phyloP scores from a whole-genome alignment of 1,284 basidiomycete genomes.

The Fomitopsis palustris region DNA sequence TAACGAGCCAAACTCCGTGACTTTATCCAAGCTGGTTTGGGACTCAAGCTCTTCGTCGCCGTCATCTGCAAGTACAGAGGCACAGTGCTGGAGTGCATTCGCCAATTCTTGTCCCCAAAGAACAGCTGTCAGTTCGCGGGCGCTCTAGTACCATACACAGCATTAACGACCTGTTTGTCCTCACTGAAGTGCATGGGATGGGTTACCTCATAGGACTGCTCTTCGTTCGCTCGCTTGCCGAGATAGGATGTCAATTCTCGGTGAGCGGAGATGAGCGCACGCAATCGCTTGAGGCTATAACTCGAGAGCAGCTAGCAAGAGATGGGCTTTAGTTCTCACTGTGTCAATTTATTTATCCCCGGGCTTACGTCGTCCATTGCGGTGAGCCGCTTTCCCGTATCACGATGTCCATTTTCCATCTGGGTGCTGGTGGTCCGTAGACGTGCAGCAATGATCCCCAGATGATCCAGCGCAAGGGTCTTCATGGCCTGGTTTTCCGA shows the following conservation, averaged over 20 bases:
- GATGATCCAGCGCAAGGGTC: slow-evolving; percentile 86
- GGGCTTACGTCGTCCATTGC: slow-evolving; percentile 65
- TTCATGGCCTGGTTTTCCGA: slow-evolving; percentile 81
- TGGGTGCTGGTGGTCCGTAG: slow-evolving; percentile 63
- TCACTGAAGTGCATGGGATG: not conserved
- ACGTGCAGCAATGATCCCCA: slow-evolving; percentile 87
- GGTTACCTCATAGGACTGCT: slow-evolving; percentile 74
- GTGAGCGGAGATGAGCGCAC: slow-evolving; percentile 57
- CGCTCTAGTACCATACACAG: slow-evolving; percentile 48
- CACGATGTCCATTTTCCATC: slow-evolving; percentile 26
- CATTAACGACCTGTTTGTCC: not conserved
- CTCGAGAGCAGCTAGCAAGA: slow-evolving; percentile 39
- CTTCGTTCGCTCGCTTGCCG: slow-evolving; percentile 64
- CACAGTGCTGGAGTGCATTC: slow-evolving; percentile 51
- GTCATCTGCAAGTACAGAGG: slow-evolving; percentile 39
- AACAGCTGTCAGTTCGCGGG: slow-evolving; percentile 69
- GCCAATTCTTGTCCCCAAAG: slow-evolving; percentile 76
- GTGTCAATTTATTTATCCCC: no score
- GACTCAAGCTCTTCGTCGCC: slow-evolving; percentile 23
- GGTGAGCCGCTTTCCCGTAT: slow-evolving; percentile 33
- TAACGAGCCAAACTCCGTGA: slow-evolving; percentile 47
- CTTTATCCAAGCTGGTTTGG: slow-evolving; percentile 28
- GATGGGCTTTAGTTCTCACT: not conserved
- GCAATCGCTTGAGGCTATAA: slow-evolving; percentile 49
- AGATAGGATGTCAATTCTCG: slow-evolving; percentile 62